phyloP scores from a whole-genome alignment of 208 protist species.

The Acanthamoeba royreba region DNA sequence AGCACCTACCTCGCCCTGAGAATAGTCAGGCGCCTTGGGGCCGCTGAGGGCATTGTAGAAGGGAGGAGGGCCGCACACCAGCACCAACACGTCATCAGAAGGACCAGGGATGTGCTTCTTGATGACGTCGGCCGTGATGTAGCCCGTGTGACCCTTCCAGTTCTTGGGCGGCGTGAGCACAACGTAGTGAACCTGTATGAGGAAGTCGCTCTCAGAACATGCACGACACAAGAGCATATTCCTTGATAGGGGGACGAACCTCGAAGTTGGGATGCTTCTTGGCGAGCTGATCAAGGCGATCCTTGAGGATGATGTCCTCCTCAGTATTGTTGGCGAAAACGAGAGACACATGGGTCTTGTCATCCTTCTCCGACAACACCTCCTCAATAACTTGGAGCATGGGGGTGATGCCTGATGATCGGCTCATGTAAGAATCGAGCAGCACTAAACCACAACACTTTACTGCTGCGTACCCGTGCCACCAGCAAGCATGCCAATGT shows the following conservation, averaged over 20 bases:
- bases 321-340: conserved; percentile 87
- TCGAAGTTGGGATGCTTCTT: conserved; percentile 89
- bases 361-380: conserved; percentile 81
- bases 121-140: conserved; percentile 1
- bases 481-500: conserved; percentile 88
- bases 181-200: conserved; percentile 90
- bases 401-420: conserved; percentile 81
- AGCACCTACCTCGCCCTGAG: background rate
- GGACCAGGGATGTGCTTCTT: background rate
- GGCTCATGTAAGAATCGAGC: background rate
- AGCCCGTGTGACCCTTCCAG: conserved; percentile 69
- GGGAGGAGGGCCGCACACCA: background rate
- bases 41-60: conserved; percentile 1
- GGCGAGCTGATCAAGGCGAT: conserved; percentile 89
- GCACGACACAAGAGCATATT: too few species aligned
- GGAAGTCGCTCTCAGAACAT: too few species aligned
- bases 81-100: background rate
- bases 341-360: conserved; percentile 86
- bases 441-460: background rate
- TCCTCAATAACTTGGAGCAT: conserved; percentile 90
- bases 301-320: conserved; percentile 89
- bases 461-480: background rate
- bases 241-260: too few species aligned
- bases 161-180: conserved; percentile 82
- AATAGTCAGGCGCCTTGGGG: conserved; percentile 39